These are phyloP conservation scores for Myrica gale DNA, from an alignment of 306 rosid species.

Conservation along the genomic window DNA sequence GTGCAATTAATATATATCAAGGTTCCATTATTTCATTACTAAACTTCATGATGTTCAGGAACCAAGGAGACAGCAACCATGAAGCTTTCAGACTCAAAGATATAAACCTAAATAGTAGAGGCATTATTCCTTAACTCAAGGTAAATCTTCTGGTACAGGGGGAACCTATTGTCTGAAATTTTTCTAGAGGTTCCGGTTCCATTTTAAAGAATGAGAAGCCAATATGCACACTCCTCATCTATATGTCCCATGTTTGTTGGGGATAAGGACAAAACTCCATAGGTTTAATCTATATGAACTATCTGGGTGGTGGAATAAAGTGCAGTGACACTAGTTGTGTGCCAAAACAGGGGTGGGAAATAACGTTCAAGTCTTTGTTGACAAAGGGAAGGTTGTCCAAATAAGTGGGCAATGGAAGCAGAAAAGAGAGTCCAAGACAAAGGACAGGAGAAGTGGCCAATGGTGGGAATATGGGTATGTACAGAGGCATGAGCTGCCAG, in stretches of 20 bases:
- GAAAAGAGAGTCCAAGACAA: constrained; percentile 50
- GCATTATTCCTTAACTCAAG: constrained; percentile 30
- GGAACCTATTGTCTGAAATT: constrained; percentile 12
- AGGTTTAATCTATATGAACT: constrained; percentile 22
- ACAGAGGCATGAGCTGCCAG: constrained; percentile 89
- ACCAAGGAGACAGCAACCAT: constrained; percentile 18
- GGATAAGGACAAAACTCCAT: constrained; percentile 33
- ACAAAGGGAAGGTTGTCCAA: constrained; percentile 74
- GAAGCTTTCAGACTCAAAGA: constrained; percentile 21
- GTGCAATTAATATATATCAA: no score
- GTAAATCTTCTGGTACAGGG: constrained; percentile 22
- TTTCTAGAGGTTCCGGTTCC: constrained; percentile 7
- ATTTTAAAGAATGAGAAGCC: constrained; percentile 5
- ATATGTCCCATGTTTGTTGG: constrained; percentile 2
- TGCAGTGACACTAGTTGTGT: constrained; percentile 37
- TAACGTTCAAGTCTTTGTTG: constrained; percentile 57
- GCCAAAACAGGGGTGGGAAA: constrained; percentile 67
- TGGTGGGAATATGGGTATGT: constrained; percentile 96
- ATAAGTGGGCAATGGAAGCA: constrained; percentile 83
- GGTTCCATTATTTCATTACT: constrained; percentile 5
- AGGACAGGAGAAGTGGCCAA: constrained; percentile 75
- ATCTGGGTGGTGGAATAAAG: constrained; percentile 25
- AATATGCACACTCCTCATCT: neutral
- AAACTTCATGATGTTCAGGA: constrained; percentile 24
- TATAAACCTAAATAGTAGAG: constrained; percentile 25